Conservation (phyloP, 345 rosid species). For the Eutrema heterophyllum region DNA sequence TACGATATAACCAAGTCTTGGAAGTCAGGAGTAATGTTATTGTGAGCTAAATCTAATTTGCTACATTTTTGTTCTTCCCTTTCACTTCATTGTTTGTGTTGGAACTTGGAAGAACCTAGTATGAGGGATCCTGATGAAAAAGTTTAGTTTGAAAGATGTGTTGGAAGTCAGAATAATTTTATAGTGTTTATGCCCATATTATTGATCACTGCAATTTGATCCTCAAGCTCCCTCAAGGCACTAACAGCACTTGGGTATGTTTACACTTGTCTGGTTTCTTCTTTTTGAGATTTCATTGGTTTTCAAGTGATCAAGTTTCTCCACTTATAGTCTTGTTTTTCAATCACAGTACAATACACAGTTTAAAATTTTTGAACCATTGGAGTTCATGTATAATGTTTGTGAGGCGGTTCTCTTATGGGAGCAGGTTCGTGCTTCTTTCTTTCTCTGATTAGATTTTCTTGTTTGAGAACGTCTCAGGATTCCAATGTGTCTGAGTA, state of each 20-base stretch:
- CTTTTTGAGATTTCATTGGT: neutral
- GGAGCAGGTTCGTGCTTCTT: conserved; percentile 77
- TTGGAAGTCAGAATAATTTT: neutral
- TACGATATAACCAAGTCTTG: neutral
- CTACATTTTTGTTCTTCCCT: neutral
- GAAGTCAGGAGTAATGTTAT: neutral
- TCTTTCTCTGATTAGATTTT: neutral
- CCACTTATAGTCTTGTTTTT: neutral
- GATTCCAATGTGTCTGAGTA: conserved; percentile 10
- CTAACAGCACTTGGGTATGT: conserved; percentile 92
- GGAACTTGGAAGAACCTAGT: neutral
- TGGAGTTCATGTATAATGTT: conserved; percentile 86
- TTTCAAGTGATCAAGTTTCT: neutral
- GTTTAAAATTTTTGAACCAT: conserved; percentile 74
- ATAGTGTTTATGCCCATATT: conserved; percentile 34
- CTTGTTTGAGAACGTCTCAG: neutral
- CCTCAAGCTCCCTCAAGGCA: conserved; percentile 88
- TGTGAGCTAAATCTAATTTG: neutral
- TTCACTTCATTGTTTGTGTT: neutral
- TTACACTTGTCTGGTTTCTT: conserved; percentile 10
- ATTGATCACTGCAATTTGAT: conserved; percentile 73
- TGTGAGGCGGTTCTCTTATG: conserved; percentile 85
- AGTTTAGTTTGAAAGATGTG: neutral
- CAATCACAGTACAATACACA: conserved; percentile 75
- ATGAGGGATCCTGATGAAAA: neutral